Evolutionary conservation across 352 stramenopile genomes (phyloP), one percentile per base, ranked within the genome.

Genomic region (Phytophthora citrophthora): DNA sequence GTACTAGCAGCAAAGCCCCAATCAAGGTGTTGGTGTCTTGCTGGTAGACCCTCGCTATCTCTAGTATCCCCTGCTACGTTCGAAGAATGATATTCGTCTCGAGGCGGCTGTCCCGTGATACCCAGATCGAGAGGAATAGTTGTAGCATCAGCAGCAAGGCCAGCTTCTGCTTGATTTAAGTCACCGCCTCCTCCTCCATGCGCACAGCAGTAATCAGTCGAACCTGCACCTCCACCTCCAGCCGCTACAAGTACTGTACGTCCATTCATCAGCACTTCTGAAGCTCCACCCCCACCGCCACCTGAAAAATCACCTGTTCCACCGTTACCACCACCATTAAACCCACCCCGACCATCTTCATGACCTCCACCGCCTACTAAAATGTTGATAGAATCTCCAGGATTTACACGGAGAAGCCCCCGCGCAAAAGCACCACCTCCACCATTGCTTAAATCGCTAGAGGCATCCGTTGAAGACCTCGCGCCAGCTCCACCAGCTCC

Each of bases 141-240:
- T 7, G 55, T 59, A 11, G 62, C 64, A 46, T 77, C 57, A 18
- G 83, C 73, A 5, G 64, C 68, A 10, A 76, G 59, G 5, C 87
- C 84, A 27, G 64, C 48, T 54, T 88, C 77, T 10, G 79, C 85
- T n/a, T 63, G 44, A 5, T 36, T 26, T 34, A 75, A 56, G 2
- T 72, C 83, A 26, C 86, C 83, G 10, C 79, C 87, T 3, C 72
- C 87, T 1, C 86, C 88, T 8, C 88, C 89, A 45, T 91, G 77
- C 0, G 86, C 75, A 68, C 89, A 96, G 41, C 89, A 95, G 45
- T 88, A 90, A 60, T 93, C 81, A 0, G 80, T 82, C 5, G 81
- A 77, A 1, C 87, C 89, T 8, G 79, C 89, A 6, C 89, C 89
- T 2, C 81, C 87, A 1, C 89, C 89, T 5, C 87, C 89, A 44